phyloP scores from a whole-genome alignment of 768 basidiomycete genomes.

The Calocera cornea region DNA sequence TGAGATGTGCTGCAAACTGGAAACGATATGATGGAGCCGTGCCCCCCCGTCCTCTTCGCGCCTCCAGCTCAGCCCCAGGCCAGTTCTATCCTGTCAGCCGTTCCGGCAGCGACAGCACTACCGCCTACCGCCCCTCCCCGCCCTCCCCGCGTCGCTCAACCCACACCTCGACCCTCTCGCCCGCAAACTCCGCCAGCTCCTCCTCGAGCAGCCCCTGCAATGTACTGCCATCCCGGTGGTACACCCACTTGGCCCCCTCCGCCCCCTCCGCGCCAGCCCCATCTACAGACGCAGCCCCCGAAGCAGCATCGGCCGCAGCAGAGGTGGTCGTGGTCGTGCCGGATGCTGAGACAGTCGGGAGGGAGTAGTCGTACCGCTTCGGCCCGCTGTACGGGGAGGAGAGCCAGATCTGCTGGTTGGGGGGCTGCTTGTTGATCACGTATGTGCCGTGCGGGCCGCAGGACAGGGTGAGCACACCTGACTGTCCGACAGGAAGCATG shows the following conservation, averaged over 20 bases:
- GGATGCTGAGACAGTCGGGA: not conserved
- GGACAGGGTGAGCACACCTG: conserved; percentile 81
- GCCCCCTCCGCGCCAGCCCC: not conserved
- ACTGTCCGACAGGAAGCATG: conserved; percentile 32
- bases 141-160: not conserved
- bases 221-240: conserved; percentile 49
- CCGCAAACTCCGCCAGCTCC: conserved; percentile 38
- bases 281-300: conserved; percentile 18
- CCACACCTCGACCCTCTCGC: not conserved
- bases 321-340: not conserved
- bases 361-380: conserved; percentile 69
- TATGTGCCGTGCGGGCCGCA: conserved; percentile 64
- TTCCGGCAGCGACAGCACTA: too few relatives aligned
- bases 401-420: conserved; percentile 94
- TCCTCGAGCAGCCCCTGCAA: conserved; percentile 50
- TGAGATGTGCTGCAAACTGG: not conserved
- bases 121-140: not conserved
- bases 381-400: conserved; percentile 81
- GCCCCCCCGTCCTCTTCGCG: too few relatives aligned
- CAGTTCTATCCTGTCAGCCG: too few relatives aligned
- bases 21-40: too few relatives aligned
- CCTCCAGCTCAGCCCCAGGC: too few relatives aligned
- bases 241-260: conserved; percentile 45
- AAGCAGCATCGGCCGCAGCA: conserved; percentile 22
- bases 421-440: conserved; percentile 94